Evolutionary conservation across 306 rosid species (phyloP).

Genomic region (Acacia melanoxylon): DNA sequence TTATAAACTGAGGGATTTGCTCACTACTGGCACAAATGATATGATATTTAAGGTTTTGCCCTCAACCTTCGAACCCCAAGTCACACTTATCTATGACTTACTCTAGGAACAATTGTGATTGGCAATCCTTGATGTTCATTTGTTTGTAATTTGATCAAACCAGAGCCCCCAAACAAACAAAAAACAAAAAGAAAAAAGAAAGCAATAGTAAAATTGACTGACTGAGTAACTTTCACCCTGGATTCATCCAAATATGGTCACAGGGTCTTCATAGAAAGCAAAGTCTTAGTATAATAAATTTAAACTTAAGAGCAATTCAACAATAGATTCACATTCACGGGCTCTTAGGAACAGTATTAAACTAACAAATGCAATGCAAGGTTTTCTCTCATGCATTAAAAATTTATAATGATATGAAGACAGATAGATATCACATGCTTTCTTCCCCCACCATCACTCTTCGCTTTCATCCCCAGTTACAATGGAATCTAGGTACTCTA

Average conservation of each 20-base stretch:
- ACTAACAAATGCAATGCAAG: not conserved
- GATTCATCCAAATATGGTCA: too few relatives aligned
- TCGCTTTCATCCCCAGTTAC: not conserved
- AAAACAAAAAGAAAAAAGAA: too few relatives aligned
- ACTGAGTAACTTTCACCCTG: too few relatives aligned
- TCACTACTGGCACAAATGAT: not conserved
- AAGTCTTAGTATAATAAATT: not conserved
- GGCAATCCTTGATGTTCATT: not conserved
- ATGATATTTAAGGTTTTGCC: not conserved
- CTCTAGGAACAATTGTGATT: not conserved
- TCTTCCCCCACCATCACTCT: not conserved
- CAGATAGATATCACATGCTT: constrained; percentile 7
- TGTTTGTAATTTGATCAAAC: not conserved
- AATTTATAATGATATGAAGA: not conserved
- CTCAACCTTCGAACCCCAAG: not conserved
- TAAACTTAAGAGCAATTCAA: not conserved
- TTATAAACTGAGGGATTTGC: not conserved
- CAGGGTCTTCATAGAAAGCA: not conserved
- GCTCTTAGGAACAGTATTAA: not conserved
- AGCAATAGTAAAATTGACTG: too few relatives aligned
- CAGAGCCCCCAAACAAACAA: too few relatives aligned
- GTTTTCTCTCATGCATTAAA: not conserved
- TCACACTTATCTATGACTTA: not conserved
- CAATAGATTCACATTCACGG: not conserved
- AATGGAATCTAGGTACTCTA: not conserved